phyloP scores from a whole-genome alignment of 371 early-diverging fungal genomes.

The Batrachochytrium dendrobatidis region DNA sequence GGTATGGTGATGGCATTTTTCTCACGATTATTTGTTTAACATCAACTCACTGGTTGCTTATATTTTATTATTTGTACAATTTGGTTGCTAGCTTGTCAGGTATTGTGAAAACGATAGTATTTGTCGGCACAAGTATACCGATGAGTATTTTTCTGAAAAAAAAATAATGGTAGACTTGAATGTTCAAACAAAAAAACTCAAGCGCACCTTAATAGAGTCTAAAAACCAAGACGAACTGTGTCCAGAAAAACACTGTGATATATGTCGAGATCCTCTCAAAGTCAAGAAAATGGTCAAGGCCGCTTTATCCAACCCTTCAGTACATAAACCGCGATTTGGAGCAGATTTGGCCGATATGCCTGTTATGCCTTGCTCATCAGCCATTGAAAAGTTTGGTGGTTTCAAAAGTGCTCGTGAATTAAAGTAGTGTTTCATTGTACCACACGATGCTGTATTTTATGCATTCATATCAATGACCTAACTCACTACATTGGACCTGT shows the following conservation, averaged over 20 bases:
- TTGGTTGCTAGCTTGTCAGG: conserved; percentile 24
- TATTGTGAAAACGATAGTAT: conserved; percentile 36
- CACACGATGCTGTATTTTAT: not conserved
- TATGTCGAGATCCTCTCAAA: conserved; percentile 30
- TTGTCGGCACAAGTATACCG: conserved; percentile 33
- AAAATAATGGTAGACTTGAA: not conserved
- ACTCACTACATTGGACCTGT: too few species aligned
- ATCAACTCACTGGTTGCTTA: too few species aligned
- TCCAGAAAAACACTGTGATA: conserved; percentile 28
- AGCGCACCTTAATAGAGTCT: too few species aligned
- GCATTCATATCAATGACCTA: too few species aligned
- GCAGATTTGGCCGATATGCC: conserved; percentile 6
- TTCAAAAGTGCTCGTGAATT: not conserved
- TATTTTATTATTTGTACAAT: too few species aligned
- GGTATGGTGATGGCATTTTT: conserved; percentile 3
- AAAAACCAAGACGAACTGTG: conserved; percentile 21
- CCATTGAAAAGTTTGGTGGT: not conserved
- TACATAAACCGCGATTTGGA: conserved; percentile 9
- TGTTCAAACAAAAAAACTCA: not conserved
- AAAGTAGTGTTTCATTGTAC: not conserved
- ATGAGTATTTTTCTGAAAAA: conserved; percentile 28
- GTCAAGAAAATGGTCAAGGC: conserved; percentile 9
- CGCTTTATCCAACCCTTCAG: not conserved
- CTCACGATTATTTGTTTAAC: conserved; percentile 6
- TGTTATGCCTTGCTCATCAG: not conserved